Evolutionary conservation across 768 basidiomycete genomes (phyloP).

Genomic region (Kwoniella europaea): DNA sequence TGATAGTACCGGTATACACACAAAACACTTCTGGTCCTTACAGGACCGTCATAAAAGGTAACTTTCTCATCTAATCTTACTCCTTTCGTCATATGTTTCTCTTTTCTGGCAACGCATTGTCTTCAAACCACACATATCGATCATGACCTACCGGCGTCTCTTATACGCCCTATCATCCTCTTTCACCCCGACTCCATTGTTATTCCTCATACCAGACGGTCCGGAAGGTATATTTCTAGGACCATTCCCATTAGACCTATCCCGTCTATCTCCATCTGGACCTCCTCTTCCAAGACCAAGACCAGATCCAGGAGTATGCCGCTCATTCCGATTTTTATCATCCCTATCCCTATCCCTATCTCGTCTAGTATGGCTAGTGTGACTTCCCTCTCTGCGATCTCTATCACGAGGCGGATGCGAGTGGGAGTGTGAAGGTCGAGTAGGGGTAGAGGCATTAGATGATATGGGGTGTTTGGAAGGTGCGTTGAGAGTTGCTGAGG

Average conservation of each 20-base stretch:
- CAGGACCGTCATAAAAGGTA: no score
- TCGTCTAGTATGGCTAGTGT: background rate
- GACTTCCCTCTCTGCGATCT: background rate
- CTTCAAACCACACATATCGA: background rate
- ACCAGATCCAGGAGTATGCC: background rate
- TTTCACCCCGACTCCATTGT: slow-evolving; percentile 2
- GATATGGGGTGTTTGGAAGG: slow-evolving; percentile 1
- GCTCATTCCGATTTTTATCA: background rate
- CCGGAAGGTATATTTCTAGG: slow-evolving; percentile 1
- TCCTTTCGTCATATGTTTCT: background rate
- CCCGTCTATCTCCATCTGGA: background rate
- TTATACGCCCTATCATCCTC: slow-evolving; percentile 22
- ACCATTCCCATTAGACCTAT: background rate
- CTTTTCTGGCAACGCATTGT: background rate
- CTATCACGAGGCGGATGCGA: slow-evolving; percentile 8
- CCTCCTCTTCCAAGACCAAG: background rate
- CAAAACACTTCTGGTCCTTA: no score
- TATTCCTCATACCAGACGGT: background rate
- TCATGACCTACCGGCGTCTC: slow-evolving; percentile 3
- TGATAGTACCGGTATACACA: background rate
- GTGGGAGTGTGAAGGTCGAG: background rate
- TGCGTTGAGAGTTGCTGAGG: slow-evolving; percentile 6
- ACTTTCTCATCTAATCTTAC: background rate
- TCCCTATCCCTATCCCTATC: background rate
- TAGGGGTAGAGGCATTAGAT: slow-evolving; percentile 2